Conservation (phyloP, 192 early-diverging fungal species). For the Linnemannia exigua region DNA sequence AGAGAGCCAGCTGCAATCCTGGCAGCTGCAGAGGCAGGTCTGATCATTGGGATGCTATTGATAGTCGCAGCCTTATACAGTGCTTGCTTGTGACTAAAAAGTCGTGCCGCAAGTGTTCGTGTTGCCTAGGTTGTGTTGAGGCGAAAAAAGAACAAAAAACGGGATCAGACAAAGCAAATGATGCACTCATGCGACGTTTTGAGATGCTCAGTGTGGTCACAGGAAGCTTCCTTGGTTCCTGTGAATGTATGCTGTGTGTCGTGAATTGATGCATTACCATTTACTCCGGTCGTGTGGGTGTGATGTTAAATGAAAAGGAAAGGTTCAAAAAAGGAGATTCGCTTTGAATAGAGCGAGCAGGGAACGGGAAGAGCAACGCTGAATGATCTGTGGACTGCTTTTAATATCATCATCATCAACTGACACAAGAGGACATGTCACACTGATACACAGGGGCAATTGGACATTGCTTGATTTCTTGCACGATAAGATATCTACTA, state of each 20-base stretch:
- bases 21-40: constrained; percentile 5
- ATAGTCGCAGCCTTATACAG: neutral
- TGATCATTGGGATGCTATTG: neutral
- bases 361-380: neutral
- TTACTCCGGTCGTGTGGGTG: neutral
- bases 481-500: neutral
- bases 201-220: too few relatives aligned
- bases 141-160: neutral
- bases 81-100: constrained; percentile 3
- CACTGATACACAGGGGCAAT: neutral
- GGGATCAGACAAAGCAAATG: neutral
- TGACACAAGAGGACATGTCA: neutral
- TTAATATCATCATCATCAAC: neutral
- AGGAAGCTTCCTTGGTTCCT: neutral
- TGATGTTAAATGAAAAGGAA: neutral
- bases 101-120: constrained; percentile 38
- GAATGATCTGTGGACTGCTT: constrained; percentile 4
- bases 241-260: neutral
- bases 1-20: constrained; percentile 3
- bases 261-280: neutral
- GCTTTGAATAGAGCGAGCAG: neutral
- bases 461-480: neutral
- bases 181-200: too few relatives aligned
- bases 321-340: neutral
- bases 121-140: constrained; percentile 21